Base-by-base conservation (phyloP, 2,329 filamentous ascomycete species). In the Aspergillus texensis region DNA sequence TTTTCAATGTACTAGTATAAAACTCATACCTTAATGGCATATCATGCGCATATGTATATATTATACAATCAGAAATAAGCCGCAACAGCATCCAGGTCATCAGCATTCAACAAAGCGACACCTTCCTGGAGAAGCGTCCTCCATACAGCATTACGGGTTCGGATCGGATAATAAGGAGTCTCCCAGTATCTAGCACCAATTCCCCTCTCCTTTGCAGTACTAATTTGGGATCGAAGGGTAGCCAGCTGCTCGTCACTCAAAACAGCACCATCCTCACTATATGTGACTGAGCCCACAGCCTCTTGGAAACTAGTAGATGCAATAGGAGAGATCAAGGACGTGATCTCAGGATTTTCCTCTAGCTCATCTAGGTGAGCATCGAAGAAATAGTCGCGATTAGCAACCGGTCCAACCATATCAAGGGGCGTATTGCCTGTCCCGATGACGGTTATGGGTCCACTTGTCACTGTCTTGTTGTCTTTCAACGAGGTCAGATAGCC, bases 141-240 rank as follows among this genome's bases (percentile, higher is more conserved):
- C 88, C 88, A 90, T 5, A 88, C 75, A 11, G 79, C 77, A 71
- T 89, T 86, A 28, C 88, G 77, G 26, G 82, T 84, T n/a, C 83
- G 81, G 32, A 89, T 75, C 0, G 87, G 87, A 79, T 83, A 90
- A 2, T 78, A 78, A 0, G 88, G 88, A 65, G 85, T 83, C 59
- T 87, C 85, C 88, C 87, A 90, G 70, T 90, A 90, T 61, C 88
- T 76, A 1, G 83, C 83, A 61, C 77, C 78, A 63, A 91, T 88
- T 0, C 87, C 88, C 70, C 82, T 86, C 16, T 74, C 77, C 67
- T 85, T 83, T 6, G 88, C 88, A 0, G 72, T 71, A 0, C 70
- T 72, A 21, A 90, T 80, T 74, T 90, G 88, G 11, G 67, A 71
- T 30, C 82, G 75, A 67, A 90, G 72, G 30, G 77, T 74, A n/a